Evolutionary conservation across 495 filamentous ascomycete genomes (phyloP).

Genomic region (Achaetomiella virescens): DNA sequence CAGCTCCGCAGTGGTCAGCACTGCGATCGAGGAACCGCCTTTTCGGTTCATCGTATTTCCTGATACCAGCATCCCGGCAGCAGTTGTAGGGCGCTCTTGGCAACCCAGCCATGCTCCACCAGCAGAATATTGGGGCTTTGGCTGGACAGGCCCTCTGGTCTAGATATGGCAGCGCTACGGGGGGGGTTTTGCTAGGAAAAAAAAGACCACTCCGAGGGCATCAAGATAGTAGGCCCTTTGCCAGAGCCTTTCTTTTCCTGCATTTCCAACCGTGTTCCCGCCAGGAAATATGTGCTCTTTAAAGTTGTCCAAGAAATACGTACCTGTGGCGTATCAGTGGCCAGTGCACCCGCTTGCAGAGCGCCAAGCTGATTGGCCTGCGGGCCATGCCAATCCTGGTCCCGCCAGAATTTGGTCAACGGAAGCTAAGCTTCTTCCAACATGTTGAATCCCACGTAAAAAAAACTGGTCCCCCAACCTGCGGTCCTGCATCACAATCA

Average conservation of each 20-base stretch:
- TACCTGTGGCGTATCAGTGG: neutral
- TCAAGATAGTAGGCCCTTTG: neutral
- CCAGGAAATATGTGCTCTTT: too few species aligned
- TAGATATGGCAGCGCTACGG: neutral
- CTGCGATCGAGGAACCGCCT: neutral
- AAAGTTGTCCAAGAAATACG: neutral
- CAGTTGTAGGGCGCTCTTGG: neutral
- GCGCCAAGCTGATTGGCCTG: conserved; percentile 7
- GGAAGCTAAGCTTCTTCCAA: conserved; percentile 26
- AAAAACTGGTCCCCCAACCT: conserved; percentile 28
- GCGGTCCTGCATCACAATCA: conserved; percentile 23
- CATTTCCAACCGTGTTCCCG: too few species aligned
- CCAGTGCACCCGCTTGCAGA: neutral
- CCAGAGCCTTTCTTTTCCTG: too few species aligned
- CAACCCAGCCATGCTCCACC: neutral
- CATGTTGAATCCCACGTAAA: conserved; percentile 28
- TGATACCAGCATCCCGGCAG: neutral
- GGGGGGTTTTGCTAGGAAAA: neutral
- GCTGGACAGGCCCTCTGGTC: neutral
- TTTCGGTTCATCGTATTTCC: neutral
- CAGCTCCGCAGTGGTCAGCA: conserved; percentile 9
- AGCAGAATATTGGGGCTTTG: neutral
- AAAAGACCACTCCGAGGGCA: neutral
- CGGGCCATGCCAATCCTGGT: conserved; percentile 14
- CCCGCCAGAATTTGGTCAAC: conserved; percentile 21